Conservation (phyloP, 345 rosid species). For the Kandelia obovata region DNA sequence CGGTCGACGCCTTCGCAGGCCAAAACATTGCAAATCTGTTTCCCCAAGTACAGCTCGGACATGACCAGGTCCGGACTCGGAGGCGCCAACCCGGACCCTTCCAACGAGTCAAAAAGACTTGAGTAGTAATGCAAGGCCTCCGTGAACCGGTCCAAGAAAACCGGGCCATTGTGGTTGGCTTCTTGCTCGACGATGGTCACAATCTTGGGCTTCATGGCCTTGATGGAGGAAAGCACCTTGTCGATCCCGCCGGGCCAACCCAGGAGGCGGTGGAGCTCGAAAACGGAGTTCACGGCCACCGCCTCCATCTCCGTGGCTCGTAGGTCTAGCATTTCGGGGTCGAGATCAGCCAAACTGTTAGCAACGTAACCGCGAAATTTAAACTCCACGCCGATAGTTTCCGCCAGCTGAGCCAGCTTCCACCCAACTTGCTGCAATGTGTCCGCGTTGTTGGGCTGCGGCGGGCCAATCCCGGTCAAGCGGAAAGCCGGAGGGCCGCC, state of each 20-base stretch:
- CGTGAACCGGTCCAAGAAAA: conserved; percentile 30
- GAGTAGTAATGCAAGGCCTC: conserved; percentile 36
- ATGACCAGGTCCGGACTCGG: conserved; percentile 32
- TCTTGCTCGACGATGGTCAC: conserved; percentile 35
- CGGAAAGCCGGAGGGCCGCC: conserved; percentile 29
- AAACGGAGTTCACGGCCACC: conserved; percentile 29
- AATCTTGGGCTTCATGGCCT: conserved; percentile 34
- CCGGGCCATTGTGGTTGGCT: conserved; percentile 32
- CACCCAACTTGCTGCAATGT: conserved; percentile 32
- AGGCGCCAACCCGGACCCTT: conserved; percentile 20
- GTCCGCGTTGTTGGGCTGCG: conserved; percentile 28
- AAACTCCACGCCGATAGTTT: conserved; percentile 29
- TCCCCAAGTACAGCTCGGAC: conserved; percentile 38
- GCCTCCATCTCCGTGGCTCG: conserved; percentile 28
- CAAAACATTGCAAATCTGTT: conserved; percentile 37
- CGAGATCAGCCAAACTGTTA: conserved; percentile 28
- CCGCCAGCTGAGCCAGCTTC: conserved; percentile 30
- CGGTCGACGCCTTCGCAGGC: conserved; percentile 70
- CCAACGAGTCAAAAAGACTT: conserved; percentile 35
- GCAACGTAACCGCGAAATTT: conserved; percentile 36
- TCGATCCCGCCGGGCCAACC: conserved; percentile 24
- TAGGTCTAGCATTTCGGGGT: conserved; percentile 28
- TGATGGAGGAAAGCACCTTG: conserved; percentile 24
- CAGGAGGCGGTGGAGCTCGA: conserved; percentile 36
- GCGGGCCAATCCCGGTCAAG: conserved; percentile 27